These are phyloP conservation scores for Paraphysoderma sedebokerense DNA, from an alignment of 371 early-diverging fungal genomes.

Conservation along the genomic window DNA sequence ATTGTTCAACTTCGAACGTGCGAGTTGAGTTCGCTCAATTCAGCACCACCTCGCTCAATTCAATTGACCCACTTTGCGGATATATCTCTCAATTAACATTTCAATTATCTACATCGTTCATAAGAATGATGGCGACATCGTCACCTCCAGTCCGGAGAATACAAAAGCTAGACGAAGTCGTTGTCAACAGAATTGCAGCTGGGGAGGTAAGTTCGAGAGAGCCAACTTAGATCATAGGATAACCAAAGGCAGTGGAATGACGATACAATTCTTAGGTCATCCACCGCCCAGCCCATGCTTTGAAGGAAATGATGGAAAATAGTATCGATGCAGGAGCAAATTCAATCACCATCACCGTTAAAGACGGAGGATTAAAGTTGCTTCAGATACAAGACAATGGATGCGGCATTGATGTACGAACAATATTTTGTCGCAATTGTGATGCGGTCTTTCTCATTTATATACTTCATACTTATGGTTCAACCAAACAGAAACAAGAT, in stretches of 20 bases:
- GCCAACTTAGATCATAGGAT: too few relatives aligned
- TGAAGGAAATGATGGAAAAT: conserved; percentile 98
- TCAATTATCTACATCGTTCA: too few relatives aligned
- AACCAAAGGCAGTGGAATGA: background rate
- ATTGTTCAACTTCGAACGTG: too few relatives aligned
- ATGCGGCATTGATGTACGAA: conserved; percentile 62
- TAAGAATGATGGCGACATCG: too few relatives aligned
- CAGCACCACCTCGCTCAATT: too few relatives aligned
- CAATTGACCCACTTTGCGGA: too few relatives aligned
- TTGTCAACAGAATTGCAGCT: conserved; percentile 88
- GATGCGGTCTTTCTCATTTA: background rate
- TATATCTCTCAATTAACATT: too few relatives aligned
- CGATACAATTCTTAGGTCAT: conserved; percentile 47
- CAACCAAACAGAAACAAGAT: conserved; percentile 37
- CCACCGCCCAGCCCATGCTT: conserved; percentile 78
- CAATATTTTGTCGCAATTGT: background rate
- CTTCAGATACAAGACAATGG: conserved; percentile 96
- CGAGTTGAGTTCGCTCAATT: too few relatives aligned
- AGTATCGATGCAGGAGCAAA: conserved; percentile 88
- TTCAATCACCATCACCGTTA: conserved; percentile 54
- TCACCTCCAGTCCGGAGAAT: too few relatives aligned
- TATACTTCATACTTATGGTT: background rate
- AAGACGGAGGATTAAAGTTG: conserved; percentile 77
- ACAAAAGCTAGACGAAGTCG: conserved; percentile 49
- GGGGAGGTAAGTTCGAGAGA: conserved; percentile 50